Percentiles rank a stretch among this genome's conserved stretches.
phyloP scores from a whole-genome alignment of 2,329 filamentous ascomycete species.

The Coniochaeta sp. region DNA sequence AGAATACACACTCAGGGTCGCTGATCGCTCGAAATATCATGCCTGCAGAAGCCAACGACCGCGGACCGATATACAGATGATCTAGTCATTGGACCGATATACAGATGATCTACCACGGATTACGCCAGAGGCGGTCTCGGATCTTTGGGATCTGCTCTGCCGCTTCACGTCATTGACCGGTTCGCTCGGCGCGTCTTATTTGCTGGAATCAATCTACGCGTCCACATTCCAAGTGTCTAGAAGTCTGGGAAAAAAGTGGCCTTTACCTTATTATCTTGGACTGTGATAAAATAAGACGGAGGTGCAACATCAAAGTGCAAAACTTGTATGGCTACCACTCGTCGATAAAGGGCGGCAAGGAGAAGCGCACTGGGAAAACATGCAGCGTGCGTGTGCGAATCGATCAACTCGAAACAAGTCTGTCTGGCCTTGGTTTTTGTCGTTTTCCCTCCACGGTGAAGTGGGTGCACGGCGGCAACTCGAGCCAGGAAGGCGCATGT shows the following conservation, averaged over 20 bases:
- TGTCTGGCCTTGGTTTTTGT: not conserved
- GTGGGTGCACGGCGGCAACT: too few species aligned
- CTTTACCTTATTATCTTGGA: too few species aligned
- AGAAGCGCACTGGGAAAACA: too few species aligned
- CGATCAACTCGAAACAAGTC: not conserved
- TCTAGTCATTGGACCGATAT: too few species aligned
- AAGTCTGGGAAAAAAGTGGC: too few species aligned
- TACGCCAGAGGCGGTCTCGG: not conserved
- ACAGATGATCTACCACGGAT: too few species aligned
- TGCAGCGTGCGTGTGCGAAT: constrained; percentile 1
- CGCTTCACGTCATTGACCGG: not conserved
- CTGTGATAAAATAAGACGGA: too few species aligned
- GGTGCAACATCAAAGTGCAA: too few species aligned
- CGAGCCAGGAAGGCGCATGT: too few species aligned
- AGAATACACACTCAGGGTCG: not conserved
- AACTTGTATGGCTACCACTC: too few species aligned
- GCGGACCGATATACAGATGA: not conserved
- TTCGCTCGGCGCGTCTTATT: not conserved
- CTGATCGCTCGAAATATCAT: not conserved
- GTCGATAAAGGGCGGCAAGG: too few species aligned
- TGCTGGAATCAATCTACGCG: not conserved
- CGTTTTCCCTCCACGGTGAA: not conserved
- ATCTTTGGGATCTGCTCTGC: not conserved
- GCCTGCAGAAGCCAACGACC: not conserved
- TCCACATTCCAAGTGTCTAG: too few species aligned